Percentiles rank a stretch among this genome's conserved stretches.
Conservation (phyloP, 495 filamentous ascomycete genomes). For the Hypoxylon cercidicola region DNA sequence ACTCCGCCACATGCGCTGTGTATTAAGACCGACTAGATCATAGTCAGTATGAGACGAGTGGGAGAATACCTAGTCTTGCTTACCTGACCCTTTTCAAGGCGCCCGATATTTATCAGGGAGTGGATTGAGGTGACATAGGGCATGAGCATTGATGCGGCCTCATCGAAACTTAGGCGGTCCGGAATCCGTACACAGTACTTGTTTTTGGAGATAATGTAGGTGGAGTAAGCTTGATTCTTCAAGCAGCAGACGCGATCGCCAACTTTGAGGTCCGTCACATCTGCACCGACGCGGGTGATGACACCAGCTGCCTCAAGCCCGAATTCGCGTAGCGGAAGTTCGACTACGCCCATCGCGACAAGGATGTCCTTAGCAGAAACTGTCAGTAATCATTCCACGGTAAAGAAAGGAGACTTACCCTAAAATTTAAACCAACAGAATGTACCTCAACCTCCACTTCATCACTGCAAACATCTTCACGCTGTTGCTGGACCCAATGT, state of each 20-base stretch:
- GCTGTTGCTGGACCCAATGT: constrained; percentile 23
- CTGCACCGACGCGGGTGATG: constrained; percentile 51
- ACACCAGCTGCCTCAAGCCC: constrained; percentile 54
- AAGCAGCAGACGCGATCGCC: constrained; percentile 56
- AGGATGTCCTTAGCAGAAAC: constrained; percentile 50
- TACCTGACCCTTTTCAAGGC: constrained; percentile 46
- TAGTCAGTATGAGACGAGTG: background rate
- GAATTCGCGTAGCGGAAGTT: constrained; percentile 27
- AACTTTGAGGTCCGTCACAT: constrained; percentile 47
- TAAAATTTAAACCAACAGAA: constrained; percentile 57
- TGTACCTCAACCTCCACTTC: constrained; percentile 53
- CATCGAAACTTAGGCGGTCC: constrained; percentile 53
- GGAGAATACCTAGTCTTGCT: constrained; percentile 12
- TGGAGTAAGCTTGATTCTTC: constrained; percentile 40
- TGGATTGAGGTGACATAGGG: constrained; percentile 62
- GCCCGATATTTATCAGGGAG: constrained; percentile 46
- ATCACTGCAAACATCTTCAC: constrained; percentile 27
- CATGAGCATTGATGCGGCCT: constrained; percentile 58
- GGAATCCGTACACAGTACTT: constrained; percentile 47
- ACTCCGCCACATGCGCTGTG: constrained; percentile 66
- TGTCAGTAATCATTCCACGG: constrained; percentile 9
- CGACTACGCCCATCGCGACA: constrained; percentile 48
- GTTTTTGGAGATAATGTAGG: constrained; percentile 34
- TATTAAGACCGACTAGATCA: constrained; percentile 59
- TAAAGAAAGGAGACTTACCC: constrained; percentile 36